These are phyloP conservation scores for Neofusicoccum parvum DNA, from an alignment of 2,329 filamentous ascomycete species.

Conservation along the genomic window DNA sequence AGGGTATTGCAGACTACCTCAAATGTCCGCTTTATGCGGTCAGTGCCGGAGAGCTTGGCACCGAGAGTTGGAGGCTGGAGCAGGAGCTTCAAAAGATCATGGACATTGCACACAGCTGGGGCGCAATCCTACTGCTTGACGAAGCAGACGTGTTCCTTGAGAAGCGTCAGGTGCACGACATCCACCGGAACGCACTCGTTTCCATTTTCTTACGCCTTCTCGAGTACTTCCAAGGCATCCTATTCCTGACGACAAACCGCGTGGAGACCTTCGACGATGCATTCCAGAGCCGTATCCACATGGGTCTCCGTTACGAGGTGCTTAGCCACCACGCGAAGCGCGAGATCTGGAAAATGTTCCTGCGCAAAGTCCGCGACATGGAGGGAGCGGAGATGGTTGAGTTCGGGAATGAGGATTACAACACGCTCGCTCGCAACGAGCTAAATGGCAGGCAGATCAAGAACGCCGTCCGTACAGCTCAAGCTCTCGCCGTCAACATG, in stretches of 20 bases:
- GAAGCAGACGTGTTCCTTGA: conserved; percentile 69
- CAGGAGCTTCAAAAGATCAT: conserved; percentile 79
- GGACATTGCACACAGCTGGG: conserved; percentile 84
- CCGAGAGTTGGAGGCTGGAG: conserved; percentile 73
- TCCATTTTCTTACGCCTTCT: conserved; percentile 83
- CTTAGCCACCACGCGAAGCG: conserved; percentile 72
- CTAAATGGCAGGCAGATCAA: conserved; percentile 81
- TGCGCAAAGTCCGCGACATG: conserved; percentile 69
- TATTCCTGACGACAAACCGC: conserved; percentile 59
- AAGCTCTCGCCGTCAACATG: conserved; percentile 79
- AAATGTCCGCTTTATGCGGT: conserved; percentile 83
- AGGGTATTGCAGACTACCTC: conserved; percentile 81
- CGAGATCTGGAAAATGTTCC: conserved; percentile 81
- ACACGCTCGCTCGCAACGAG: conserved; percentile 66
- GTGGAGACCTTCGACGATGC: conserved; percentile 89
- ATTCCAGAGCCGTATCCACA: conserved; percentile 85
- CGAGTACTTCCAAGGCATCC: conserved; percentile 67
- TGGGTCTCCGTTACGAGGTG: conserved; percentile 78
- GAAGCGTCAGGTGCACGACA: conserved; percentile 78
- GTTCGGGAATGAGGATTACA: conserved; percentile 69
- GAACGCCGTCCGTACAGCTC: conserved; percentile 81
- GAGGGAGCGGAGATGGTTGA: conserved; percentile 56
- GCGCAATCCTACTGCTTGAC: conserved; percentile 80
- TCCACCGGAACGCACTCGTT: conserved; percentile 82
- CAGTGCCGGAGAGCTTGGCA: conserved; percentile 79